Evolutionary conservation across 805 yeast genomes (phyloP).

Genomic region (Kodamaea jinghongensis): DNA sequence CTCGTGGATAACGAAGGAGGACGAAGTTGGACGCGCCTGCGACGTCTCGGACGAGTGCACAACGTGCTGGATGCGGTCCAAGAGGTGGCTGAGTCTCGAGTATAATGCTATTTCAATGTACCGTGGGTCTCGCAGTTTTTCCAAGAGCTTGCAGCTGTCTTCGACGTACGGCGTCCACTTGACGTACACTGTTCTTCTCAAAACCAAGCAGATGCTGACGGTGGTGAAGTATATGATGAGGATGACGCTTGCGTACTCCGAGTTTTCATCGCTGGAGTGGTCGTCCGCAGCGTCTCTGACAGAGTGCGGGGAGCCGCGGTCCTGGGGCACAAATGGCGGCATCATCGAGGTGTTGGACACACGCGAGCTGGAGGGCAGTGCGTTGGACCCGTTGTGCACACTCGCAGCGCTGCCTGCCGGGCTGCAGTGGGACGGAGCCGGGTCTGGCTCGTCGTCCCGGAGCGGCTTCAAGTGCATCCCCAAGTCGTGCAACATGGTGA

Average conservation of each 20-base stretch:
- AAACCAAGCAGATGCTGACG: constrained; percentile 60
- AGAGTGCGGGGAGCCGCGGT: too few relatives aligned
- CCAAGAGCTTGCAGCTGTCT: constrained; percentile 54
- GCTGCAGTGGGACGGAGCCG: too few relatives aligned
- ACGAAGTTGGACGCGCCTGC: constrained; percentile 22
- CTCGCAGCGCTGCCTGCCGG: too few relatives aligned
- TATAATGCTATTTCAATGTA: constrained; percentile 51
- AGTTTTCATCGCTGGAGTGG: constrained; percentile 8
- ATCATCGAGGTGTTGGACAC: too few relatives aligned
- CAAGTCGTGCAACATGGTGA: constrained; percentile 69
- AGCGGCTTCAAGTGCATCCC: constrained; percentile 45
- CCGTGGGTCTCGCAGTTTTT: constrained; percentile 27
- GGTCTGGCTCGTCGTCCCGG: too few relatives aligned
- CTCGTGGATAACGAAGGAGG: constrained; percentile 44
- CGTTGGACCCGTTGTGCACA: too few relatives aligned
- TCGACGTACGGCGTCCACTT: constrained; percentile 66
- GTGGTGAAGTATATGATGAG: constrained; percentile 60
- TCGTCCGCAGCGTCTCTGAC: constrained; percentile 17
- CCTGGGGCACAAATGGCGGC: too few relatives aligned
- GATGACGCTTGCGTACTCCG: constrained; percentile 52
- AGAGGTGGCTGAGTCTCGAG: constrained; percentile 54
- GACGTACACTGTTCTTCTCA: constrained; percentile 60
- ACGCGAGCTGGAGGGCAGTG: too few relatives aligned
- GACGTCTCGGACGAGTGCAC: constrained; percentile 40
- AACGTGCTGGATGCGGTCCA: constrained; percentile 59